A percentile compares a stretch with the other conserved stretches of the same genome.
Evolutionary conservation across 2,329 filamentous ascomycete genomes (phyloP).

Genomic region (Monosporascus cannonballus): DNA sequence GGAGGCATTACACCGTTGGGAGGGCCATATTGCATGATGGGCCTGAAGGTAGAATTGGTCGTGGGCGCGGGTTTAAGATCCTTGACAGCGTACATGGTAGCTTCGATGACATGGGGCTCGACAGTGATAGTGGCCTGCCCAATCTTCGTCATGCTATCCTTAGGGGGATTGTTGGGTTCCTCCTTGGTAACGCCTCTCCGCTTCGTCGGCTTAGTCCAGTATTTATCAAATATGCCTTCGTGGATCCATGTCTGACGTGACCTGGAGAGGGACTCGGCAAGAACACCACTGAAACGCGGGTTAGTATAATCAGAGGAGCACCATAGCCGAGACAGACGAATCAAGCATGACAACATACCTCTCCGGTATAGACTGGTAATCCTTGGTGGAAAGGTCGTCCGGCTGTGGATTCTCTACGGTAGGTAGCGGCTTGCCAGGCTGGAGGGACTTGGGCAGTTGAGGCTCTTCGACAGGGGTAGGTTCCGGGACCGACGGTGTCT

Average conservation of each 20-base stretch:
- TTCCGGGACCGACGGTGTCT: constrained; percentile 25
- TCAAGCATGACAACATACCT: constrained; percentile 41
- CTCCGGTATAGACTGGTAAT: constrained; percentile 69
- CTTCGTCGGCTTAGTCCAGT: constrained; percentile 69
- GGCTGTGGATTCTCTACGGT: constrained; percentile 63
- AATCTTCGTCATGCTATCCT: constrained; percentile 66
- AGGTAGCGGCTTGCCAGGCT: constrained; percentile 62
- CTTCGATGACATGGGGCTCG: constrained; percentile 75
- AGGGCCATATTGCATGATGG: constrained; percentile 60
- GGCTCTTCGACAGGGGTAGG: constrained; percentile 28
- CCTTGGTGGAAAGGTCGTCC: constrained; percentile 53
- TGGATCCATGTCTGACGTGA: constrained; percentile 69
- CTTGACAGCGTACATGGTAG: constrained; percentile 66
- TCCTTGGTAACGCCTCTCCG: constrained; percentile 59
- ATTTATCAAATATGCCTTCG: constrained; percentile 69
- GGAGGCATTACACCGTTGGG: constrained; percentile 57
- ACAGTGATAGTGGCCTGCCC: constrained; percentile 69
- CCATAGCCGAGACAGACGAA: background rate
- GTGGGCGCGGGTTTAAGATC: constrained; percentile 47
- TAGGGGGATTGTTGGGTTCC: constrained; percentile 60
- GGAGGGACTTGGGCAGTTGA: constrained; percentile 55
- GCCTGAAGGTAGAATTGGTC: constrained; percentile 36
- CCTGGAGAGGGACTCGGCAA: constrained; percentile 65
- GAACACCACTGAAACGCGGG: constrained; percentile 53
- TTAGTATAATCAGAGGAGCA: constrained; percentile 12